Percentiles rank a stretch among this genome's conserved stretches.
phyloP scores from a whole-genome alignment of 352 stramenopile genomes.

The Blastocystis sp. region DNA sequence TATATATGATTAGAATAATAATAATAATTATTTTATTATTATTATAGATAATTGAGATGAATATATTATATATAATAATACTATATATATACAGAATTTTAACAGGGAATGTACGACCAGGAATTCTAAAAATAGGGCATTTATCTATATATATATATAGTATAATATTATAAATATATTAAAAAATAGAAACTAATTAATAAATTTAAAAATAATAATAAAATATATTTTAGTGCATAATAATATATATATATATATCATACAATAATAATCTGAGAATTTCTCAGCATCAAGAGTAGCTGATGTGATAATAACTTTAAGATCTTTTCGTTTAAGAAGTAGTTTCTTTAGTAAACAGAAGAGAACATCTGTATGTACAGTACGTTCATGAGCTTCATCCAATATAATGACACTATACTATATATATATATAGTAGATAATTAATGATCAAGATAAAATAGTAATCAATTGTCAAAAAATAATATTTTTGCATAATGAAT shows the following conservation, averaged over 20 bases:
- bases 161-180: constrained; percentile 94
- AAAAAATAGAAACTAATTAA: too few relatives aligned
- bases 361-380: constrained; percentile 87
- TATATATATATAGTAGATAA: too few relatives aligned
- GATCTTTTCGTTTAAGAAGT: constrained; percentile 50
- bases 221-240: too few relatives aligned
- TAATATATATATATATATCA: background rate
- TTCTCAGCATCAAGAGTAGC: constrained; percentile 59
- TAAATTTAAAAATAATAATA: too few relatives aligned
- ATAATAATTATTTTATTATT: too few relatives aligned
- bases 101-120: constrained; percentile 84
- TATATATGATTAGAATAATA: too few relatives aligned
- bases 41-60: too few relatives aligned
- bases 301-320: constrained; percentile 68
- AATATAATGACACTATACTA: constrained; percentile 71
- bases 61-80: too few relatives aligned
- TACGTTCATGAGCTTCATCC: constrained; percentile 90
- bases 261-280: constrained; percentile 56
- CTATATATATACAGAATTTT: constrained; percentile 93
- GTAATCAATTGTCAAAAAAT: too few relatives aligned
- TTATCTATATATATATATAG: constrained; percentile 51
- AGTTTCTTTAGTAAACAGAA: constrained; percentile 70
- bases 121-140: constrained; percentile 93
- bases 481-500: too few relatives aligned
- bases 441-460: constrained; percentile 56